Conservation (phyloP, 352 stramenopile genomes). For the Phytophthora aleatoria region DNA sequence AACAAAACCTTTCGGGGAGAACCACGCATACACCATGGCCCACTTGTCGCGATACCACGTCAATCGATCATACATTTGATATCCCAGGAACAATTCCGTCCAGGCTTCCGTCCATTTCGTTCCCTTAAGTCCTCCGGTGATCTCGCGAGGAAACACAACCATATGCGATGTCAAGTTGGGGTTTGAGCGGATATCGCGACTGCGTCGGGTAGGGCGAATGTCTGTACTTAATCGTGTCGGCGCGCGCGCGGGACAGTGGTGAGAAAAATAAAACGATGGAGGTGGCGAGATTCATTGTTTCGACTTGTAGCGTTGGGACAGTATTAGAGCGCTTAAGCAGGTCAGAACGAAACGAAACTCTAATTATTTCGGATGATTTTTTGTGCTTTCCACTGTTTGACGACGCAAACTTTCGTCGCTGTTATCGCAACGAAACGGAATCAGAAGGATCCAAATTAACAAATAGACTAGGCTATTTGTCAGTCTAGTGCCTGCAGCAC, state of each 20-base stretch:
- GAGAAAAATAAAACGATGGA: too few species aligned
- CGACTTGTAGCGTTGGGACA: too few species aligned
- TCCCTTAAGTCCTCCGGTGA: background rate
- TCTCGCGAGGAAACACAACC: background rate
- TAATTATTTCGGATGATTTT: too few species aligned
- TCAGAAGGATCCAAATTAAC: too few species aligned
- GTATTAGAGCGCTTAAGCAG: too few species aligned
- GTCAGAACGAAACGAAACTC: too few species aligned
- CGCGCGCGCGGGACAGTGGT: background rate
- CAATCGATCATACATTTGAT: slow-evolving; percentile 19
- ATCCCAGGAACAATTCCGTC: background rate
- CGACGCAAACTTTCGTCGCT: too few species aligned
- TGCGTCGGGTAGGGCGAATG: background rate
- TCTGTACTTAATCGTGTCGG: slow-evolving; percentile 9
- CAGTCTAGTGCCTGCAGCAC: too few species aligned
- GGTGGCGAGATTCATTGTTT: too few species aligned
- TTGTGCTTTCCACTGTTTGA: too few species aligned
- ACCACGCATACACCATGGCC: background rate
- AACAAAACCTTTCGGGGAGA: background rate
- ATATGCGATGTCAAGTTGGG: background rate
- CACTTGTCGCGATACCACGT: slow-evolving; percentile 4
- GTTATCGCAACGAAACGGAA: too few species aligned
- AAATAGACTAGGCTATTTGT: too few species aligned
- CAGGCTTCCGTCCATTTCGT: background rate
- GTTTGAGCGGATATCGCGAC: slow-evolving; percentile 9